phyloP scores from a whole-genome alignment of 2,329 filamentous ascomycete species.

The Ascochyta viciae-villosae region DNA sequence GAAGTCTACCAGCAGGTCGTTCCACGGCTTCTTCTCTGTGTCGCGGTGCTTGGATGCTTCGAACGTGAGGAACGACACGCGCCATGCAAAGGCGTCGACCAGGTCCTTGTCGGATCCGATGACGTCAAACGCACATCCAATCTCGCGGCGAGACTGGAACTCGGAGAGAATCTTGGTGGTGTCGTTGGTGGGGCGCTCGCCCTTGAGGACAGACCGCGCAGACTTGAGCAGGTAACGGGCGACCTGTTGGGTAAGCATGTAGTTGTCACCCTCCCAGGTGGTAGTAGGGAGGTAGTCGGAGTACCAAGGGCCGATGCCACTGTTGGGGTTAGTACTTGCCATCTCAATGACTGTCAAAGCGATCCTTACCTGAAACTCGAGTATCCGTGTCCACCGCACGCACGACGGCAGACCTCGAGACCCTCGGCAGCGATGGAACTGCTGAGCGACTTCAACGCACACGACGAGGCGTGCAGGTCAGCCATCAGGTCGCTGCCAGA shows the following conservation, averaged over 20 bases:
- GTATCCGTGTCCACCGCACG: slow-evolving; percentile 81
- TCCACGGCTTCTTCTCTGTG: slow-evolving; percentile 76
- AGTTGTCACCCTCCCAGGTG: slow-evolving; percentile 82
- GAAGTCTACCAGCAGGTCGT: slow-evolving; percentile 78
- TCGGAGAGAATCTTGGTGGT: slow-evolving; percentile 70
- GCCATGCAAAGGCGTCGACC: slow-evolving; percentile 78
- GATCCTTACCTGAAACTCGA: slow-evolving; percentile 64
- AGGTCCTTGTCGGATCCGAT: slow-evolving; percentile 74
- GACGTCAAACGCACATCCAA: slow-evolving; percentile 76
- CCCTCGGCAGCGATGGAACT: slow-evolving; percentile 77
- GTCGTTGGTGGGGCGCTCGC: slow-evolving; percentile 70
- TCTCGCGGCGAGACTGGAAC: slow-evolving; percentile 71
- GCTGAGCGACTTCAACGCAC: slow-evolving; percentile 75
- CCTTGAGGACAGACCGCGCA: slow-evolving; percentile 71
- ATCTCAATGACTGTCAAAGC: not conserved
- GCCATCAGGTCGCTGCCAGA: slow-evolving; percentile 73
- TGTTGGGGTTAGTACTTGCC: not conserved
- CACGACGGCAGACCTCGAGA: slow-evolving; percentile 75
- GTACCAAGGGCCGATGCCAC: slow-evolving; percentile 78
- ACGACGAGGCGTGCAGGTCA: slow-evolving; percentile 78
- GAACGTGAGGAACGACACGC: slow-evolving; percentile 75
- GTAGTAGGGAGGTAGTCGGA: slow-evolving; percentile 75
- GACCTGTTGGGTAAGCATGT: slow-evolving; percentile 83
- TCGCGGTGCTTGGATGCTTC: slow-evolving; percentile 78
- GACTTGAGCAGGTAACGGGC: slow-evolving; percentile 79